Conservation (phyloP, 1,139 yeast genomes). For the Spencermartinsiella ligniputridi region DNA sequence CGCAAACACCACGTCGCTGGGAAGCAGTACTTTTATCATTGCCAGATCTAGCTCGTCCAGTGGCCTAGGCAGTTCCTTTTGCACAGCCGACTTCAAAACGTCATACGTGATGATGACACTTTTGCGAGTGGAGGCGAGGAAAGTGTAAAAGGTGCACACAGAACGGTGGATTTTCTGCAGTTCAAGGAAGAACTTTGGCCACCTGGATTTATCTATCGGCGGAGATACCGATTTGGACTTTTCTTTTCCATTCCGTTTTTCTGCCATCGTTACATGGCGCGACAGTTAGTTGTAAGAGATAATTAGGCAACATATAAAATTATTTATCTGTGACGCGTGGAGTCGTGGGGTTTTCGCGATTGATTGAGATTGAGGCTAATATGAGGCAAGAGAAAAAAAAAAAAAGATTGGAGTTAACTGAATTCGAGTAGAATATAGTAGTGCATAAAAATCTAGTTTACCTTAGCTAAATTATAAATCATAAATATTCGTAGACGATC, state of each 20-base stretch:
- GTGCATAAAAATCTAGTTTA: too few species aligned
- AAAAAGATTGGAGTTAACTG: too few species aligned
- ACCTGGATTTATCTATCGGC: neutral
- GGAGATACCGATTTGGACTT: neutral
- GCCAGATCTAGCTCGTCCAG: constrained; percentile 52
- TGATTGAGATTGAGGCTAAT: too few species aligned
- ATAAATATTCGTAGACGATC: neutral
- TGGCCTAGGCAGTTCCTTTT: constrained; percentile 32
- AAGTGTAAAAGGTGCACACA: constrained; percentile 47
- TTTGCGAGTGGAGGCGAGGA: constrained; percentile 46
- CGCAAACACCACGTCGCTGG: constrained; percentile 62
- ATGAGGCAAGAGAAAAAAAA: too few species aligned
- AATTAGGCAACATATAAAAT: too few species aligned
- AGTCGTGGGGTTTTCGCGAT: too few species aligned
- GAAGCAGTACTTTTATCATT: constrained; percentile 56
- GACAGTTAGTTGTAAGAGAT: too few species aligned
- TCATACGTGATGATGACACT: constrained; percentile 54
- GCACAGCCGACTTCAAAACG: constrained; percentile 45
- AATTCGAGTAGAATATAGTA: too few species aligned
- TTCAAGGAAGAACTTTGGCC: constrained; percentile 1
- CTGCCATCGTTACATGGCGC: too few species aligned
- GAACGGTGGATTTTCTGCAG: constrained; percentile 17
- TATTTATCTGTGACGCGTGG: too few species aligned
- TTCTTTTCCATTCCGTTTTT: neutral
- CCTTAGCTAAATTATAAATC: neutral